Base-by-base conservation (phyloP, 2,329 filamentous ascomycete species). In the Trichoderma sp. region DNA sequence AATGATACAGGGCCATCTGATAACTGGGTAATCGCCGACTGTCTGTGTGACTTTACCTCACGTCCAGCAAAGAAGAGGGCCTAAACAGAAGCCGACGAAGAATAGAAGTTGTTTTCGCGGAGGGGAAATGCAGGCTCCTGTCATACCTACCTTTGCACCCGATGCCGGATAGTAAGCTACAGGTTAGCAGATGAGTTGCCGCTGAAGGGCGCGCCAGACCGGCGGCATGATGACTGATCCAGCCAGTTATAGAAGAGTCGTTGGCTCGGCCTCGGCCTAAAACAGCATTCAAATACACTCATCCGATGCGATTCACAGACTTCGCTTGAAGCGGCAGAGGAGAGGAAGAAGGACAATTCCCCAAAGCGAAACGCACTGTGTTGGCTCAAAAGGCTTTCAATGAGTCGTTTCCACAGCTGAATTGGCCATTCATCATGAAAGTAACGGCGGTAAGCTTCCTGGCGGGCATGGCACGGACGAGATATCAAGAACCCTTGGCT, bases 371-470 rank as follows among this genome's bases (percentile, higher is more conserved):
- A 9, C 26, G 9, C 14, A 3, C 10, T 45, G 9, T 34, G n/a
- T n/a, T n/a, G n/a, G n/a, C n/a, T n/a, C n/a, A n/a, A n/a, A n/a
- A n/a, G n/a, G n/a, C n/a, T 28, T 7, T 28, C 26, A 24, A 43
- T 17, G 7, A 2, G 17, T 19, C 21, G 17, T 5, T 3, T 30
- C 5, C 17, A 43, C 5, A 24, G 5, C 34, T 19, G 39, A 54
- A 47, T 45, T 5, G n/a, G 30, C 17, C 61, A 15, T 9, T 26
- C 61, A 56, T 45, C 39, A 76, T 76, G 75, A 76, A 75, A 60
- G 69, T 77, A 64, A 76, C 73, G 7, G 71, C 70, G 28, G 73
- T 74, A 69, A 68, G 67, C 39, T 26, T 47, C 28, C 45, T 7
- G n/a, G 21, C 34, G 12, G 15, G 21, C 51, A 21, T 17, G 39